phyloP scores from a whole-genome alignment of 805 yeast species.

The Candida morakotiae region DNA sequence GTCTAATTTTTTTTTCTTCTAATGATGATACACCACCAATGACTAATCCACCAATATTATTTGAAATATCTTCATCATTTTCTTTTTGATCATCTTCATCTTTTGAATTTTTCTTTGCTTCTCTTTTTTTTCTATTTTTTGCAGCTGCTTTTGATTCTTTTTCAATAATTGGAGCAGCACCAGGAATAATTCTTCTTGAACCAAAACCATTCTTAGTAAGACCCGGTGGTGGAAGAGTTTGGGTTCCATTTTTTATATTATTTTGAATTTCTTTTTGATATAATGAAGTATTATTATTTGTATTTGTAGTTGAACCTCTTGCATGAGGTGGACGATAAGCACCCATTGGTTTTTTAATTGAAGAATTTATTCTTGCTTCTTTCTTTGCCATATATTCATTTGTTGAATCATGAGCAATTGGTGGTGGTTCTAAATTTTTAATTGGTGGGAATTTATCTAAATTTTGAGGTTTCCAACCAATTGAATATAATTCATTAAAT shows the following conservation, averaged over 20 bases:
- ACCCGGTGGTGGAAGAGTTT: constrained; percentile 20
- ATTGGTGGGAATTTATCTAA: constrained; percentile 51
- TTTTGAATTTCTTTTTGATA: constrained; percentile 50
- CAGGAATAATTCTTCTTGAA: constrained; percentile 48
- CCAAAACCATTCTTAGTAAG: constrained; percentile 8
- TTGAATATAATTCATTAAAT: constrained; percentile 74
- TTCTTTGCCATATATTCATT: constrained; percentile 48
- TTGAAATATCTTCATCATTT: neutral
- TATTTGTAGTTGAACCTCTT: constrained; percentile 36
- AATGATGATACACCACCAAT: constrained; percentile 63
- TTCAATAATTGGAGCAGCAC: constrained; percentile 44
- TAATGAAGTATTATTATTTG: constrained; percentile 44
- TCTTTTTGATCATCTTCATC: constrained; percentile 57
- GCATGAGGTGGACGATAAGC: constrained; percentile 99
- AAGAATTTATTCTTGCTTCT: constrained; percentile 25
- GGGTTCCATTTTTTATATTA: constrained; percentile 15
- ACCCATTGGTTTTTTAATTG: constrained; percentile 62
- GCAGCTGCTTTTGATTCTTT: constrained; percentile 62
- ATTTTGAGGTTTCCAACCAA: constrained; percentile 78
- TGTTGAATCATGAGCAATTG: constrained; percentile 70
- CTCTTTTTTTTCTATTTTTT: constrained; percentile 74
- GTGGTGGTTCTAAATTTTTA: constrained; percentile 48
- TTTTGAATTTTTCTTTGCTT: constrained; percentile 54
- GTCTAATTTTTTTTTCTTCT: constrained; percentile 90
- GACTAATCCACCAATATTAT: constrained; percentile 19